Evolutionary conservation across 345 rosid species (phyloP).

Genomic region (Pistacia integerrima): DNA sequence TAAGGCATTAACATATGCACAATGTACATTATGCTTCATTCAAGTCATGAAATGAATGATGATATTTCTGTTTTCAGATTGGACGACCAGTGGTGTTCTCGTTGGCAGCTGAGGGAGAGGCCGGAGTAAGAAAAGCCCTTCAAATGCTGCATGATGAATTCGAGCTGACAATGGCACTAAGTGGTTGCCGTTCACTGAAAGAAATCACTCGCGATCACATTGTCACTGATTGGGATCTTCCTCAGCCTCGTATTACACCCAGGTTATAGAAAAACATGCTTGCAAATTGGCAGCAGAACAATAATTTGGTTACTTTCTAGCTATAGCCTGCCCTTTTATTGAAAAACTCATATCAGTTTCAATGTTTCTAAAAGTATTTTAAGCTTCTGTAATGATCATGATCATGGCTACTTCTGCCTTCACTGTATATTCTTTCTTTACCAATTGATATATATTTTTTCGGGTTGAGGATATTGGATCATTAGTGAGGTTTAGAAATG

Average conservation of each 20-base stretch:
- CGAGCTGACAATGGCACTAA: conserved; percentile 87
- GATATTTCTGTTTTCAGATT: conserved; percentile 44
- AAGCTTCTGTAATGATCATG: conserved; percentile 24
- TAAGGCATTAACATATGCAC: not conserved
- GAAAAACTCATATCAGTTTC: conserved; percentile 18
- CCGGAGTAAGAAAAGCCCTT: conserved; percentile 73
- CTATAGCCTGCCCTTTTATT: conserved; percentile 12
- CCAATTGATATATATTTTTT: not conserved
- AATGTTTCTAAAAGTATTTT: conserved; percentile 2
- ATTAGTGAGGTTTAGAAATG: too few species aligned
- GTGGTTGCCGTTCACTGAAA: conserved; percentile 81
- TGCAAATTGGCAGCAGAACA: conserved; percentile 4
- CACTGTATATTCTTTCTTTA: conserved; percentile 28
- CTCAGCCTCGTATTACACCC: conserved; percentile 36
- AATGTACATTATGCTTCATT: not conserved
- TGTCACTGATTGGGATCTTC: conserved; percentile 68
- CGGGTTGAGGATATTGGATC: not conserved
- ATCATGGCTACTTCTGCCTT: conserved; percentile 42
- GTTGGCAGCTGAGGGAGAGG: conserved; percentile 86
- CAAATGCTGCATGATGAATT: conserved; percentile 86
- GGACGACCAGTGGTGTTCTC: conserved; percentile 92
- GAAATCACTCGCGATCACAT: conserved; percentile 87
- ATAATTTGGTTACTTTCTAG: conserved; percentile 11
- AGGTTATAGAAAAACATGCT: conserved; percentile 37
- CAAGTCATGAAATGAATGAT: not conserved